Evolutionary conservation across 2,329 filamentous ascomycete species (phyloP).

Genomic region (Nemania diffusa): DNA sequence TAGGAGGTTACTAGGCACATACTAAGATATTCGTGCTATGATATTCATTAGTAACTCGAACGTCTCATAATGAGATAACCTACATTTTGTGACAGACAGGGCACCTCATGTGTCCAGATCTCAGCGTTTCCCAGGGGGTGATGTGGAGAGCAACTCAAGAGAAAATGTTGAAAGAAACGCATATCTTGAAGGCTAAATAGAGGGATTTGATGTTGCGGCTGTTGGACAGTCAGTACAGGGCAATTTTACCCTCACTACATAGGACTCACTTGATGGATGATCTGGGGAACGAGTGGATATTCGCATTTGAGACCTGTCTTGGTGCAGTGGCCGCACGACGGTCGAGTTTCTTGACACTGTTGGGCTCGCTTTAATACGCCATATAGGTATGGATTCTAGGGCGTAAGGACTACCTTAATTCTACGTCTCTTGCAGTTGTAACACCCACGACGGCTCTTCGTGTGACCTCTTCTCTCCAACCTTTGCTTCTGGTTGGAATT

Average conservation of each 20-base stretch:
- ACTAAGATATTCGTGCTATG: slow-evolving; percentile 45
- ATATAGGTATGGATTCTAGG: background rate
- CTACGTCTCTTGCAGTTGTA: slow-evolving; percentile 74
- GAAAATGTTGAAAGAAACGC: slow-evolving; percentile 75
- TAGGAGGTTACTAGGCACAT: slow-evolving; percentile 13
- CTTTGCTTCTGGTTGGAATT: slow-evolving; percentile 51
- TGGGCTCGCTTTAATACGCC: slow-evolving; percentile 13
- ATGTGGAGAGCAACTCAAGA: slow-evolving; percentile 70
- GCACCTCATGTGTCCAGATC: slow-evolving; percentile 74
- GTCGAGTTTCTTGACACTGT: slow-evolving; percentile 73
- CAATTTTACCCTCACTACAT: background rate
- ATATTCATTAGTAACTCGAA: slow-evolving; percentile 19
- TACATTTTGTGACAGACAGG: slow-evolving; percentile 73
- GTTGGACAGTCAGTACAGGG: slow-evolving; percentile 33
- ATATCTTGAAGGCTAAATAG: slow-evolving; percentile 71
- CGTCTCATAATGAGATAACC: slow-evolving; percentile 37
- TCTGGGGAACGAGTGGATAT: slow-evolving; percentile 64
- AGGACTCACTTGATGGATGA: slow-evolving; percentile 60
- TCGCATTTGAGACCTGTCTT: slow-evolving; percentile 72
- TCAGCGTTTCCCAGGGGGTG: slow-evolving; percentile 72
- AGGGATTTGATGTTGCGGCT: slow-evolving; percentile 68
- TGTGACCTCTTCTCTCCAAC: slow-evolving; percentile 69
- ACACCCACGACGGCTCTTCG: slow-evolving; percentile 72
- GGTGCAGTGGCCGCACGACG: slow-evolving; percentile 70
- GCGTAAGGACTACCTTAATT: slow-evolving; percentile 63